phyloP scores from a whole-genome alignment of 768 basidiomycete genomes.

The Gyrodon lividus region DNA sequence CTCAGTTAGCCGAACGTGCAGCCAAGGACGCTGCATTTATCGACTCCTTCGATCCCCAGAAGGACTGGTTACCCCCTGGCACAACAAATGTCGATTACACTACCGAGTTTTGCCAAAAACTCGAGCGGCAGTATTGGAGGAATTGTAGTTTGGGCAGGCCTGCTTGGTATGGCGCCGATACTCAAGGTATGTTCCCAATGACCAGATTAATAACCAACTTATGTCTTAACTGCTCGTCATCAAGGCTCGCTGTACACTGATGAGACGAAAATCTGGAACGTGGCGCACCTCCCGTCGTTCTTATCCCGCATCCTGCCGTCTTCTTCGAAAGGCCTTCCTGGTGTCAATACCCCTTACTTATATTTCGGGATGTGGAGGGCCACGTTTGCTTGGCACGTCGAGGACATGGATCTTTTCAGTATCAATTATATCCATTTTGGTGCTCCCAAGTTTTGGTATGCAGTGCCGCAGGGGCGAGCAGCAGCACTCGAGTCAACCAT shows the following conservation, averaged over 20 bases:
- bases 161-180: slow-evolving; percentile 98
- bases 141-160: slow-evolving; percentile 84
- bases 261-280: slow-evolving; percentile 85
- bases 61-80: slow-evolving; percentile 77
- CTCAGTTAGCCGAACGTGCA: slow-evolving; percentile 47
- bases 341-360: slow-evolving; percentile 95
- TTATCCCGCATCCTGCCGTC: slow-evolving; percentile 76
- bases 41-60: slow-evolving; percentile 65
- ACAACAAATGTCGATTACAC: slow-evolving; percentile 81
- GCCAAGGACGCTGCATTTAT: slow-evolving; percentile 56
- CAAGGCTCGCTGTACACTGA: slow-evolving; percentile 70
- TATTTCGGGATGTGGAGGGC: slow-evolving; percentile 99
- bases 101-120: slow-evolving; percentile 78
- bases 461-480: slow-evolving; percentile 85
- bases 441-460: slow-evolving; percentile 97
- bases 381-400: slow-evolving; percentile 98
- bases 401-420: slow-evolving; percentile 98
- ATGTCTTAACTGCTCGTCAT: not conserved
- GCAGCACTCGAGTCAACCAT: slow-evolving; percentile 84
- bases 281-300: slow-evolving; percentile 85
- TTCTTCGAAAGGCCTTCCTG: slow-evolving; percentile 73
- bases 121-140: slow-evolving; percentile 92
- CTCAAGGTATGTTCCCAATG: slow-evolving; percentile 60
- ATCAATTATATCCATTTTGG: slow-evolving; percentile 99
- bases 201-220: not conserved